Conservation (phyloP, 2,329 filamentous ascomycete genomes). For the Microsporum audouinii region DNA sequence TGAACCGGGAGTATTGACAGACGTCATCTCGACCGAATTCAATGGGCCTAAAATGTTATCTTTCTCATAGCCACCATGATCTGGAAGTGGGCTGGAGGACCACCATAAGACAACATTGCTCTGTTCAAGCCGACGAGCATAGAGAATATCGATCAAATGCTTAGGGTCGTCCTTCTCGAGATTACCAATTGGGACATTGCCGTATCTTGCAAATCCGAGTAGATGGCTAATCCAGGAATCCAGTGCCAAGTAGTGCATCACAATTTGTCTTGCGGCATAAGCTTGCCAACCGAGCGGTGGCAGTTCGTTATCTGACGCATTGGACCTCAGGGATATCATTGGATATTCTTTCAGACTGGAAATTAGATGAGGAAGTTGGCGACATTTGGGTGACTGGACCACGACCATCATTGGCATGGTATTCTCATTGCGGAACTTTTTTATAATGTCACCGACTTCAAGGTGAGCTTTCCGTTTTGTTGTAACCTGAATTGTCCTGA, state of each 20-base stretch:
- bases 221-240: constrained; percentile 86
- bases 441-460: constrained; percentile 76
- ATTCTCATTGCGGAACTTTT: constrained; percentile 82
- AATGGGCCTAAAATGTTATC: constrained; percentile 77
- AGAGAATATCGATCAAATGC: constrained; percentile 91
- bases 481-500: constrained; percentile 78
- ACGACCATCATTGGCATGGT: constrained; percentile 69
- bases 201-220: constrained; percentile 76
- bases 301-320: constrained; percentile 72
- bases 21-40: constrained; percentile 82
- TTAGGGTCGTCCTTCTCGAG: constrained; percentile 86
- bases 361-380: constrained; percentile 71
- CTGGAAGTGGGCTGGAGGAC: constrained; percentile 74
- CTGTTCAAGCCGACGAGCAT: constrained; percentile 76
- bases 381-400: constrained; percentile 77
- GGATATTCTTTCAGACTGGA: constrained; percentile 76
- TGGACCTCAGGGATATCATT: constrained; percentile 66
- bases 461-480: constrained; percentile 81
- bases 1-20: constrained; percentile 82
- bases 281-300: constrained; percentile 90
- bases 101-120: constrained; percentile 96
- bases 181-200: constrained; percentile 90
- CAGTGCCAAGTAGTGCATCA: constrained; percentile 85
- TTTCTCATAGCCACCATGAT: constrained; percentile 90
- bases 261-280: constrained; percentile 72